Conservation (phyloP, 2,329 filamentous ascomycete species). For the Trichoderma arundinaceum region DNA sequence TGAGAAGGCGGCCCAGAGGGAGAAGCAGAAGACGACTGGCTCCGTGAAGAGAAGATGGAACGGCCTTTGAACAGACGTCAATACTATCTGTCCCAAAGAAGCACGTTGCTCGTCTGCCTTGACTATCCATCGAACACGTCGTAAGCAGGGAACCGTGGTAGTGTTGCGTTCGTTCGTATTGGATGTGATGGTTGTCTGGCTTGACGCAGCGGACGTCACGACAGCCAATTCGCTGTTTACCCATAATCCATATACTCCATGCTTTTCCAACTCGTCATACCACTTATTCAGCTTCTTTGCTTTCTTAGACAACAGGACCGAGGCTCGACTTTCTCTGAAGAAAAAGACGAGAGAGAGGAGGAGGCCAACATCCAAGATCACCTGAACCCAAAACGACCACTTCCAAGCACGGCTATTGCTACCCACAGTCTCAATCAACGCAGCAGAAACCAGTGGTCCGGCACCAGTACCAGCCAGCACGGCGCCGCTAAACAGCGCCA, state of each 20-base stretch:
- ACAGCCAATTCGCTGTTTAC: slow-evolving; percentile 35
- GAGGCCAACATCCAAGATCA: slow-evolving; percentile 69
- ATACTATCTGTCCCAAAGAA: slow-evolving; percentile 71
- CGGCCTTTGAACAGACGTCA: slow-evolving; percentile 74
- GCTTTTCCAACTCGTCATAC: slow-evolving; percentile 74
- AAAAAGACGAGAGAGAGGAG: slow-evolving; percentile 66
- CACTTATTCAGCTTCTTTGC: slow-evolving; percentile 76
- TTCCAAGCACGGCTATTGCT: slow-evolving; percentile 64
- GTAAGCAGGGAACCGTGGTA: slow-evolving; percentile 30
- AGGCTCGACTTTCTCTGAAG: slow-evolving; percentile 83
- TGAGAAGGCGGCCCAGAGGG: slow-evolving; percentile 85
- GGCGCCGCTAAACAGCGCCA: slow-evolving; percentile 84
- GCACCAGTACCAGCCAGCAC: slow-evolving; percentile 80
- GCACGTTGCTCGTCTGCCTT: slow-evolving; percentile 77
- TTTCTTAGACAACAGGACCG: slow-evolving; percentile 78
- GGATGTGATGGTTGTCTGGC: slow-evolving; percentile 32
- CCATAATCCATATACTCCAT: slow-evolving; percentile 61
- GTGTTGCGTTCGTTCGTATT: slow-evolving; percentile 16
- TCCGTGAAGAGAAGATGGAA: slow-evolving; percentile 80
- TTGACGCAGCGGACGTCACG: slow-evolving; percentile 37
- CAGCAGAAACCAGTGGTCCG: slow-evolving; percentile 74
- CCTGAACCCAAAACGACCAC: slow-evolving; percentile 89
- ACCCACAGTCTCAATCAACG: slow-evolving; percentile 67
- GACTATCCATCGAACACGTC: slow-evolving; percentile 78
- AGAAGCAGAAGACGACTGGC: slow-evolving; percentile 84